These are phyloP conservation scores for Acanthamoeba royreba DNA, from an alignment of 208 protist species.

Conservation along the genomic window DNA sequence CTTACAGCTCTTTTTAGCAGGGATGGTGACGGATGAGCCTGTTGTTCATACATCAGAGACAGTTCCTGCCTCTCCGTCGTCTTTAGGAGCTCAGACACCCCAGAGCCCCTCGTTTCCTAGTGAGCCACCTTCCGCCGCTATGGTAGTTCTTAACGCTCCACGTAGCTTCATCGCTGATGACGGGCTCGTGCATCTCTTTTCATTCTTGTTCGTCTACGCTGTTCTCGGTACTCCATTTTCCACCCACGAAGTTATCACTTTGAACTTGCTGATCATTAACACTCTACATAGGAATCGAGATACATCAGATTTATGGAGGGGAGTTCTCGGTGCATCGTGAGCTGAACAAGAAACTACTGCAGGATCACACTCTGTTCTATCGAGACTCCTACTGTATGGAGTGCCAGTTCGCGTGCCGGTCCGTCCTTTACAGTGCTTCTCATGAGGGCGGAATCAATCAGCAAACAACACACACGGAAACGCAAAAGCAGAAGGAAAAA, in stretches of 20 bases:
- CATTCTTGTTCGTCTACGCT: slow-evolving; percentile 18
- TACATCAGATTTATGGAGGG: slow-evolving; percentile 9
- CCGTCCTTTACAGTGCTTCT: neutral
- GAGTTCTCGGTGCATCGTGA: slow-evolving; percentile 12
- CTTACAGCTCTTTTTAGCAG: too few species aligned
- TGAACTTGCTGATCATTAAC: neutral
- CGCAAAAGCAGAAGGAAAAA: neutral
- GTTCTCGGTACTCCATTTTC: neutral
- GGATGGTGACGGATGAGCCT: too few species aligned
- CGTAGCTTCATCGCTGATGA: slow-evolving; percentile 39
- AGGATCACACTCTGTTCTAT: neutral
- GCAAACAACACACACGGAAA: neutral
- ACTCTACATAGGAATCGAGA: neutral
- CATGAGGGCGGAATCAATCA: neutral
- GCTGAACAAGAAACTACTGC: slow-evolving; percentile 18
- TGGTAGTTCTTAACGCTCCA: slow-evolving; percentile 22
- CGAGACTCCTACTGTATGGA: slow-evolving; percentile 32
- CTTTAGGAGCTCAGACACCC: neutral
- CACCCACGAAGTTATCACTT: neutral
- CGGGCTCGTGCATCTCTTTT: slow-evolving; percentile 23
- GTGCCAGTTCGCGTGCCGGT: slow-evolving; percentile 4
- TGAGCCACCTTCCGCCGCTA: neutral
- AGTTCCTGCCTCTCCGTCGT: neutral
- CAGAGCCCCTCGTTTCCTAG: neutral
- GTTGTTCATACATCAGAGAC: neutral